Evolutionary conservation across 2,329 filamentous ascomycete species (phyloP).

Genomic region (Beauveria scarabaeidicola): DNA sequence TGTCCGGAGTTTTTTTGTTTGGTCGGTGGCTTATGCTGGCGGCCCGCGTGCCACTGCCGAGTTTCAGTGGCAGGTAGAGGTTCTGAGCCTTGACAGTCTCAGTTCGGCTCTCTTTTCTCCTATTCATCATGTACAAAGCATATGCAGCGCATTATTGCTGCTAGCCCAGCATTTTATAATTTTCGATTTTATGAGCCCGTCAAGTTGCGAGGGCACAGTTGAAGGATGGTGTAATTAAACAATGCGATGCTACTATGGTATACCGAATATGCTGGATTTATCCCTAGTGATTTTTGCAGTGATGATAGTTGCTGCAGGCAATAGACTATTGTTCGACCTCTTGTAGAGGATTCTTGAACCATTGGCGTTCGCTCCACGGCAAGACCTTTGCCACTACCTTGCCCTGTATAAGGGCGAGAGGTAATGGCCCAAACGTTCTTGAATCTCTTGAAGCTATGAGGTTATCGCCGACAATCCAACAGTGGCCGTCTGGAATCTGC

Average conservation of each 20-base stretch:
- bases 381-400: constrained; percentile 65
- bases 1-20: constrained; percentile 11
- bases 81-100: constrained; percentile 1
- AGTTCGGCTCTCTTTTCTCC: constrained; percentile 12
- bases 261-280: not conserved
- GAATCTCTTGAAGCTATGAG: constrained; percentile 77
- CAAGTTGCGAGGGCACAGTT: not conserved
- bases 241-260: constrained; percentile 6
- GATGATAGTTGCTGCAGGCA: not conserved
- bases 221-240: constrained; percentile 11
- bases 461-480: constrained; percentile 87
- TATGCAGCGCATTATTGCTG: constrained; percentile 19
- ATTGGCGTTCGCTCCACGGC: constrained; percentile 42
- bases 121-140: constrained; percentile 26
- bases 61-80: not conserved
- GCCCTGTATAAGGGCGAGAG: constrained; percentile 72
- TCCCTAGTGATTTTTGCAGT: constrained; percentile 13
- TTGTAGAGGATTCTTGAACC: constrained; percentile 39
- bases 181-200: constrained; percentile 11
- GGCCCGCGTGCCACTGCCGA: not conserved
- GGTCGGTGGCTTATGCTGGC: constrained; percentile 5
- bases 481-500: constrained; percentile 87
- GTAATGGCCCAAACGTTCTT: constrained; percentile 75
- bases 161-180: constrained; percentile 18
- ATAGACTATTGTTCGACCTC: constrained; percentile 16